Evolutionary conservation across 2,329 filamentous ascomycete species (phyloP), one percentile per base, ranked within the genome.

Genomic region (Pseudocercospora ulei): DNA sequence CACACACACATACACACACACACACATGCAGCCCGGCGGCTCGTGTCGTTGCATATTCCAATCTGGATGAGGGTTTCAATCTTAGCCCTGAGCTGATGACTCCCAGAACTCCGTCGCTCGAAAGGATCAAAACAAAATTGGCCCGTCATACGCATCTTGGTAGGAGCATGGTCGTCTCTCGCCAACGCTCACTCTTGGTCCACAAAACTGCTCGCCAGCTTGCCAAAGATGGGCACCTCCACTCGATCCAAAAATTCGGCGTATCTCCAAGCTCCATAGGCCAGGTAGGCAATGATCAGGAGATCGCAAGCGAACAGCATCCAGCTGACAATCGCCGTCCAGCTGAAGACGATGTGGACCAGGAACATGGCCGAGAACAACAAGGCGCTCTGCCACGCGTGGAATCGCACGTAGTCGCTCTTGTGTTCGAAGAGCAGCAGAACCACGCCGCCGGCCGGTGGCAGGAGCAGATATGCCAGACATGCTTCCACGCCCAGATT

Each of bases 391-490:
- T 98, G 90, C 88, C 90, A 98, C 5, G 90, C 90, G 62, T 98
- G 90, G 53, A 96, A 96, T 48, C 90, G 75, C 41, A 98, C 90
- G 62, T 94, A 98, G 65, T 98, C 90, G 58, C 86, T 95, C 68
- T 94, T 90, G 57, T 87, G 77, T 70, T 98, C 90, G 47, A 88
- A 60, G 28, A 96, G 73, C 50, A 98, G 64, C 52, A 98, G 64
- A 50, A 94, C 61, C 16, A 95, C 83, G 2, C 82, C 83, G 2
- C 88, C 90, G 0, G 87, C 71, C 1, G 90, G 90, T 46, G 90
- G 90, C 8, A 93, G 65, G 34, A 81, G 68, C 46, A 95, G 59
- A 61, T 98, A 98, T 36, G 90, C 88, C 56, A 95, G 65, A 58
- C 80, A 83, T 4, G 90, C 88, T 68, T 96, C 88, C 57, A 88